A percentile compares a stretch with the other conserved stretches of the same genome.
phyloP scores from a whole-genome alignment of 2,329 filamentous ascomycete species.

The Diaporthe ampelina region DNA sequence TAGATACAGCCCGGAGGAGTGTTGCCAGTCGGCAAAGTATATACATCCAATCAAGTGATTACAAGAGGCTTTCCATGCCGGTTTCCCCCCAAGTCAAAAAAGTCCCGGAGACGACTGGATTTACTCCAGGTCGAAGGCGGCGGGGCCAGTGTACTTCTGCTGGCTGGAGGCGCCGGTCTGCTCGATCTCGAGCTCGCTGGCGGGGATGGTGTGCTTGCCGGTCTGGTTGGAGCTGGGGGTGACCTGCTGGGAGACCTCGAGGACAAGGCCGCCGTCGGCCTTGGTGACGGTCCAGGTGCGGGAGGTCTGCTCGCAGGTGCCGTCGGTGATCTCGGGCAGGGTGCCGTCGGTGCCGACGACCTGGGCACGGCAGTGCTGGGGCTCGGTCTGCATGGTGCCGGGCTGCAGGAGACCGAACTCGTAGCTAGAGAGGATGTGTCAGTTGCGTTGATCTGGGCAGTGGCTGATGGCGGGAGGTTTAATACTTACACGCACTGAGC shows the following conservation, averaged over 20 bases:
- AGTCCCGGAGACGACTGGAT: not conserved
- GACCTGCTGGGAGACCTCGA: slow-evolving; percentile 49
- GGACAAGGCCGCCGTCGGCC: slow-evolving; percentile 44
- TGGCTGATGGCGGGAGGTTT: not conserved
- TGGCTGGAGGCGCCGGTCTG: slow-evolving; percentile 40
- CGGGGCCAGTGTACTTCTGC: slow-evolving; percentile 50
- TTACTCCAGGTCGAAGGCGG: slow-evolving; percentile 42
- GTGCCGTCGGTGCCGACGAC: slow-evolving; percentile 38
- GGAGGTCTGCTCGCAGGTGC: slow-evolving; percentile 48
- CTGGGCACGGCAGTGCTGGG: slow-evolving; percentile 19
- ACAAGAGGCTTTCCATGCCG: not conserved
- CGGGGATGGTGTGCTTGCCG: slow-evolving; percentile 48
- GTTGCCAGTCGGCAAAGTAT: slow-evolving; percentile 15
- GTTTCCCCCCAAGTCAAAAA: not conserved
- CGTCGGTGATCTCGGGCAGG: slow-evolving; percentile 51
- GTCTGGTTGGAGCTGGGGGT: slow-evolving; percentile 46
- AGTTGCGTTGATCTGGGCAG: not conserved
- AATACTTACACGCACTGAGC: slow-evolving; percentile 39
- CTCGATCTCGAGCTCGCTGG: slow-evolving; percentile 43
- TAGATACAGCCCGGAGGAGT: slow-evolving; percentile 7
- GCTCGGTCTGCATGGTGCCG: slow-evolving; percentile 30
- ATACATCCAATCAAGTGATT: slow-evolving; percentile 21
- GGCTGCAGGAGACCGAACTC: slow-evolving; percentile 28
- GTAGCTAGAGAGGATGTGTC: slow-evolving; percentile 25
- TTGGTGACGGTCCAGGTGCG: slow-evolving; percentile 48